A percentile compares a stretch with the other conserved stretches of the same genome.
Conservation (phyloP, 805 yeast species). For the Candida anglica region DNA sequence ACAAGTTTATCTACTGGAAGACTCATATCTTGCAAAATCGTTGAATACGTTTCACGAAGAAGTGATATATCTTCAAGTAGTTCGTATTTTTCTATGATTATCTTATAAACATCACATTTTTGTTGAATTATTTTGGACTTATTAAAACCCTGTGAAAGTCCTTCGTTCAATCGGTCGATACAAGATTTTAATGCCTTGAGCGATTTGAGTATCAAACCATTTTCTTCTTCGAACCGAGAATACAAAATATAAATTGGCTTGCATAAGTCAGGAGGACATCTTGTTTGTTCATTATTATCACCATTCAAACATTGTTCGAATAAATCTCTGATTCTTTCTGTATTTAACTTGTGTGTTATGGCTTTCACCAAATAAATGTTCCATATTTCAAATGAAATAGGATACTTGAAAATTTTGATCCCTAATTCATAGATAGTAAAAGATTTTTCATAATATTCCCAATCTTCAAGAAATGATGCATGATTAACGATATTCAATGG, state of each 20-base stretch:
- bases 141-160: constrained; percentile 4
- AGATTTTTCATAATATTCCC: constrained; percentile 43
- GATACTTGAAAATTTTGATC: constrained; percentile 53
- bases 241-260: constrained; percentile 52
- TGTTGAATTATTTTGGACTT: constrained; percentile 14
- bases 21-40: constrained; percentile 36
- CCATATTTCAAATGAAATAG: constrained; percentile 65
- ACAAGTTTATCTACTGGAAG: constrained; percentile 42
- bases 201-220: constrained; percentile 50
- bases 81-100: constrained; percentile 6
- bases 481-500: constrained; percentile 64
- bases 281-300: constrained; percentile 7
- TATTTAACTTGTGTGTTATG: constrained; percentile 16
- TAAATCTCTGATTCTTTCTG: constrained; percentile 53
- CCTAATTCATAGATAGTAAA: constrained; percentile 69
- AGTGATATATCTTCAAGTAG: constrained; percentile 12
- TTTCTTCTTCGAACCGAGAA: constrained; percentile 56
- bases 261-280: constrained; percentile 45
- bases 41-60: constrained; percentile 36
- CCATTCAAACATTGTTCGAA: constrained; percentile 63
- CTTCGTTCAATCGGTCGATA: constrained; percentile 8
- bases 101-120: constrained; percentile 18
- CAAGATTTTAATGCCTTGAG: constrained; percentile 18
- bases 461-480: constrained; percentile 54
- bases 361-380: constrained; percentile 57